phyloP scores from a whole-genome alignment of 2,329 filamentous ascomycete genomes.

The Talaromyces atroroseus region DNA sequence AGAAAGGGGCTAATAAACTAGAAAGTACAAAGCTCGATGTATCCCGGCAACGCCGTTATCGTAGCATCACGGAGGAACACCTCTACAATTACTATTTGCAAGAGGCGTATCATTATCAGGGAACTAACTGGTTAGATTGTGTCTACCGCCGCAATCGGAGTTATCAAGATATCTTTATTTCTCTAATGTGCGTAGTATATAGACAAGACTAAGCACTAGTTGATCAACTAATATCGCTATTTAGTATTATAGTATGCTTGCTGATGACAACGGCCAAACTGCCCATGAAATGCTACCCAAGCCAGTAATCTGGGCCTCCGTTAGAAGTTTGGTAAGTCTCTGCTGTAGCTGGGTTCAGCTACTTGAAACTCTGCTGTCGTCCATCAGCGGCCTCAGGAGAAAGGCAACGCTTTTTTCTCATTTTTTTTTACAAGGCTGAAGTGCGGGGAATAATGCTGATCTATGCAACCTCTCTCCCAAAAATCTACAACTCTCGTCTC shows the following conservation, averaged over 20 bases:
- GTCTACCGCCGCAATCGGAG: no score
- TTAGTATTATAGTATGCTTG: not conserved
- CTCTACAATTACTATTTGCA: slow-evolving; percentile 32
- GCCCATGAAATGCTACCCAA: not conserved
- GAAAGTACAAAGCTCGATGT: slow-evolving; percentile 47
- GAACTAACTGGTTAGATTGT: no score
- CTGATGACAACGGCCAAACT: not conserved
- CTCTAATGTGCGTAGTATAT: not conserved
- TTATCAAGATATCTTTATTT: not conserved
- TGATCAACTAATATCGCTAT: not conserved
- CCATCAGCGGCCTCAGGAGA: not conserved
- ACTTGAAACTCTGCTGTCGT: not conserved
- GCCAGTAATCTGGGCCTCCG: not conserved
- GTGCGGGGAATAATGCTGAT: not conserved
- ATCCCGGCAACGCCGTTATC: slow-evolving; percentile 47
- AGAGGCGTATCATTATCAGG: no score
- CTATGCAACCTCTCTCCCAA: not conserved
- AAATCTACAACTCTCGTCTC: not conserved
- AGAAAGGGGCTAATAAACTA: slow-evolving; percentile 46
- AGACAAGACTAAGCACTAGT: not conserved
- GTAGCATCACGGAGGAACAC: slow-evolving; percentile 44
- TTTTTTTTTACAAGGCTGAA: not conserved
- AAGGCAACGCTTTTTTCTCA: not conserved
- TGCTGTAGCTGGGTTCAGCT: not conserved
- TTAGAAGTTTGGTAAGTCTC: not conserved